phyloP scores from a whole-genome alignment of 805 yeast genomes.

The Wickerhamomyces hampshirensis region DNA sequence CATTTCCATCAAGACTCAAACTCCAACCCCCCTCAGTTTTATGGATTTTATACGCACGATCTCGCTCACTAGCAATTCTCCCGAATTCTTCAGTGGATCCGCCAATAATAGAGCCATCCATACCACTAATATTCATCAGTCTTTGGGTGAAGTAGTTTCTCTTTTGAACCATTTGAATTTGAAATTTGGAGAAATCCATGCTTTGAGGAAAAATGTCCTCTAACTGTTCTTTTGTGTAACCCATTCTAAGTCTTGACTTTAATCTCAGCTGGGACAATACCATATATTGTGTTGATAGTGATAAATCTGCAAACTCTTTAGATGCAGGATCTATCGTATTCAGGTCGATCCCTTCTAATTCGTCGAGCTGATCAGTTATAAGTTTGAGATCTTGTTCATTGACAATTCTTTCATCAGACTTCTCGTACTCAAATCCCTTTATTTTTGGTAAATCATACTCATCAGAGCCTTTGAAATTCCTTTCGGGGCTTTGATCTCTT shows the following conservation, averaged over 20 bases:
- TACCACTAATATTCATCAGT: slow-evolving; percentile 77
- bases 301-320: slow-evolving; percentile 67
- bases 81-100: slow-evolving; percentile 33
- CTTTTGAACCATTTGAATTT: slow-evolving; percentile 86
- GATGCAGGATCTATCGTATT: slow-evolving; percentile 82
- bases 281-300: slow-evolving; percentile 84
- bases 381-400: slow-evolving; percentile 68
- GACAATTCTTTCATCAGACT: slow-evolving; percentile 66
- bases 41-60: slow-evolving; percentile 67
- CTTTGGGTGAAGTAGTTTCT: slow-evolving; percentile 87
- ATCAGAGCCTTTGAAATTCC: slow-evolving; percentile 52
- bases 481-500: slow-evolving; percentile 4
- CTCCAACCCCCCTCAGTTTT: slow-evolving; percentile 84
- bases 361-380: slow-evolving; percentile 51
- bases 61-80: slow-evolving; percentile 81
- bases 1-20: slow-evolving; percentile 48
- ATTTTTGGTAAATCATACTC: slow-evolving; percentile 83
- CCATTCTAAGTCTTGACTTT: slow-evolving; percentile 89
- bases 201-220: slow-evolving; percentile 77
- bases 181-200: slow-evolving; percentile 88
- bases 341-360: slow-evolving; percentile 64
- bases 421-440: slow-evolving; percentile 46
- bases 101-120: slow-evolving; percentile 37
- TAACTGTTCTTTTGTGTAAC: slow-evolving; percentile 85
- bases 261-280: slow-evolving; percentile 76